Percentiles rank a stretch among this genome's conserved stretches.
Evolutionary conservation across 2,329 filamentous ascomycete genomes (phyloP).

Genomic region (Hypoxylon sp.): DNA sequence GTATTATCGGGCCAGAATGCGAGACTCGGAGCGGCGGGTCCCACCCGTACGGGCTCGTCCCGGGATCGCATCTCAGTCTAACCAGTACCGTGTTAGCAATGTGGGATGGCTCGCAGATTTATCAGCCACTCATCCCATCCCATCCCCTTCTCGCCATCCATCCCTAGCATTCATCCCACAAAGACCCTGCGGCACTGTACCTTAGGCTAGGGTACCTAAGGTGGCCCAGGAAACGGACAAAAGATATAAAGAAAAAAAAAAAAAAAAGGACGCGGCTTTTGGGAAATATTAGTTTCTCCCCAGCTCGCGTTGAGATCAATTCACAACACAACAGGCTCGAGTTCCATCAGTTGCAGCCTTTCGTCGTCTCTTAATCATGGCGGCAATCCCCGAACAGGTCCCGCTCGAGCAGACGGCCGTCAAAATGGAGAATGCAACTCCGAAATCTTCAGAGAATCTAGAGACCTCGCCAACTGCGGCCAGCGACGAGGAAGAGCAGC

Average conservation of each 20-base stretch:
- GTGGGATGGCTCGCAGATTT: conserved; percentile 1
- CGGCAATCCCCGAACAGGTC: conserved; percentile 11
- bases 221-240: too few relatives aligned
- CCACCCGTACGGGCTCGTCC: not conserved
- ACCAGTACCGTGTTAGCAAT: conserved; percentile 13
- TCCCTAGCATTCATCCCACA: not conserved
- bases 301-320: too few relatives aligned
- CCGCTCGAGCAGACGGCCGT: conserved; percentile 9
- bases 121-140: not conserved
- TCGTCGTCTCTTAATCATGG: conserved; percentile 5
- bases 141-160: too few relatives aligned
- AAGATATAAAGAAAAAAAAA: too few relatives aligned
- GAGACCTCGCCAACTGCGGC: not conserved
- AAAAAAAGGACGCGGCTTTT: too few relatives aligned
- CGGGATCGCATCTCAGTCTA: not conserved
- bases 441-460: conserved; percentile 20
- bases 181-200: not conserved
- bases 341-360: too few relatives aligned
- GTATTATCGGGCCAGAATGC: not conserved
- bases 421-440: conserved; percentile 8
- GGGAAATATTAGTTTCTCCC: too few relatives aligned
- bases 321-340: too few relatives aligned
- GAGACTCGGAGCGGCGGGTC: not conserved
- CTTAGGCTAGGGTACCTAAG: too few relatives aligned
- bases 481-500: conserved; percentile 27